Conservation (phyloP, 129 eudicot species). For the Flaveria bidentis region DNA sequence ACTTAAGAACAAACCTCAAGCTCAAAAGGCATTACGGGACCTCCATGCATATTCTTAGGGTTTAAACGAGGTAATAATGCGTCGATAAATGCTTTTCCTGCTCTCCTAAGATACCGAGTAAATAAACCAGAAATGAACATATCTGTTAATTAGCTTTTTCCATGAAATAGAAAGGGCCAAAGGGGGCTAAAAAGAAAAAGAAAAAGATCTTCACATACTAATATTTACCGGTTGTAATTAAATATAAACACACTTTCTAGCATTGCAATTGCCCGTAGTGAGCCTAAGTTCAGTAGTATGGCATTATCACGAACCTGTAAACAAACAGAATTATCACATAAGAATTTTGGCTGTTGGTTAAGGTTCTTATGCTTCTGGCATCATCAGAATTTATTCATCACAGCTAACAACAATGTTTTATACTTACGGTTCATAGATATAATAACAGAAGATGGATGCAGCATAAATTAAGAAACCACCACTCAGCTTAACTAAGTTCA, state of each 20-base stretch:
- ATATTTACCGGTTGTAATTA: constrained; percentile 83
- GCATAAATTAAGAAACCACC: constrained; percentile 7
- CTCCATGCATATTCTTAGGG: constrained; percentile 71
- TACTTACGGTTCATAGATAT: not conserved
- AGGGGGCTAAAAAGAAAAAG: not conserved
- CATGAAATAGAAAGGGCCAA: not conserved
- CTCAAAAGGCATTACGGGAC: constrained; percentile 93
- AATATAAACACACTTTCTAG: constrained; percentile 88
- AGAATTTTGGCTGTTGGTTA: constrained; percentile 12
- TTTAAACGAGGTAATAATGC: constrained; percentile 84
- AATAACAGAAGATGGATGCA: not conserved
- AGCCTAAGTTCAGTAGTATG: constrained; percentile 83
- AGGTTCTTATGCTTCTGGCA: constrained; percentile 6
- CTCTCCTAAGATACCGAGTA: constrained; percentile 56
- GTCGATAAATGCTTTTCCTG: constrained; percentile 96
- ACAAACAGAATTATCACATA: not conserved
- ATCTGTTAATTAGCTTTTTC: not conserved
- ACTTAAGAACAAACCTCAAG: constrained; percentile 71
- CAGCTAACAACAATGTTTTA: not conserved
- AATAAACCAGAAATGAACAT: constrained; percentile 25
- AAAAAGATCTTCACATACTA: constrained; percentile 14
- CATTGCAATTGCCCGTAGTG: constrained; percentile 94
- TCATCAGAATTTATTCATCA: constrained; percentile 2
- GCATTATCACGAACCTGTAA: constrained; percentile 93
- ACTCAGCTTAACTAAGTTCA: constrained; percentile 2